Conservation (phyloP, 2,329 filamentous ascomycete species). For the Cercospora berteroae region DNA sequence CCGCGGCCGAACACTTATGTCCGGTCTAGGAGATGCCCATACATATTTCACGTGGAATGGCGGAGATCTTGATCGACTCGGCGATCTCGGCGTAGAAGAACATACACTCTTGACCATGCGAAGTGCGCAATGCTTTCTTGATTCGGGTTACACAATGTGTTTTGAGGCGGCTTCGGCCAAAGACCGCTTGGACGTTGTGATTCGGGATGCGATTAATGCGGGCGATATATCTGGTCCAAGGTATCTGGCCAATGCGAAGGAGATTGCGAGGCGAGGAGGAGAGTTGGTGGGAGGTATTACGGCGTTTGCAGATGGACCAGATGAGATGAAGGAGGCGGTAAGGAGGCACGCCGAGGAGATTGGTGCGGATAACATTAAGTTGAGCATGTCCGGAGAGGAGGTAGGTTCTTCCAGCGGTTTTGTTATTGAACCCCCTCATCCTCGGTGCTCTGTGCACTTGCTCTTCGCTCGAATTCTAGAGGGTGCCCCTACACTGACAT, state of each 20-base stretch:
- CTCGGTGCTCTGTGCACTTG: no score
- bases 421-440: no score
- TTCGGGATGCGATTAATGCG: conserved; percentile 51
- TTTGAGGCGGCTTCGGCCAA: conserved; percentile 51
- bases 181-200: conserved; percentile 47
- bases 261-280: conserved; percentile 48
- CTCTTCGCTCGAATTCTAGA: no score
- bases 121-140: conserved; percentile 47
- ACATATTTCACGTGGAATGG: conserved; percentile 52
- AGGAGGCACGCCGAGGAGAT: conserved; percentile 30
- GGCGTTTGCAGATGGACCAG: conserved; percentile 39
- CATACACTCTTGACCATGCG: conserved; percentile 48
- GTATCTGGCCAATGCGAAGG: conserved; percentile 50
- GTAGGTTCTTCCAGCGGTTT: no score
- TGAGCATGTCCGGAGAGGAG: conserved; percentile 34
- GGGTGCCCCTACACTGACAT: no score
- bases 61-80: conserved; percentile 44
- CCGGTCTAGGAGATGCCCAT: conserved; percentile 52
- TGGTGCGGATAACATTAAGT: conserved; percentile 40
- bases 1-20: conserved; percentile 49
- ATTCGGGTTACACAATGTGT: conserved; percentile 53
- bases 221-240: conserved; percentile 51
- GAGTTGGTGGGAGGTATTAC: conserved; percentile 47
- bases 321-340: conserved; percentile 34
- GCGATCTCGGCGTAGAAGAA: conserved; percentile 48